Evolutionary conservation across 306 rosid species (phyloP).

Genomic region (Citrullus colocynthis): DNA sequence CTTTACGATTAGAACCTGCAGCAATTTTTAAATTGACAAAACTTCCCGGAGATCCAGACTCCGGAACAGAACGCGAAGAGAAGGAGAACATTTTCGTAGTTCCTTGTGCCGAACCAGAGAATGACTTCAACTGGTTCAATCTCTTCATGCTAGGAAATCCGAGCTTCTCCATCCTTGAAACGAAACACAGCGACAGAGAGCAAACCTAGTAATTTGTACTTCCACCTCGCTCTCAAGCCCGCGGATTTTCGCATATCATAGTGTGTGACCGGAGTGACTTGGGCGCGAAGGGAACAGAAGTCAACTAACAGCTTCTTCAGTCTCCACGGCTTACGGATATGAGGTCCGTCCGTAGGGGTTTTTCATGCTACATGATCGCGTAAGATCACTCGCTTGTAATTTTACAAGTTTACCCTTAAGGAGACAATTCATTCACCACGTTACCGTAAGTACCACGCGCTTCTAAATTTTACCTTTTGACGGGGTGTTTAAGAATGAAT

Average conservation of each 20-base stretch:
- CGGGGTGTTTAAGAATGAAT: too few species aligned
- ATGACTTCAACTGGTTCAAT: slow-evolving; percentile 72
- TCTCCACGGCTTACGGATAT: too few species aligned
- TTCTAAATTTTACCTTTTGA: too few species aligned
- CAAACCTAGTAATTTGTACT: slow-evolving; percentile 20
- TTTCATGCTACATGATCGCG: too few species aligned
- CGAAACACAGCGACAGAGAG: not conserved
- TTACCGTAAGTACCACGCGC: too few species aligned
- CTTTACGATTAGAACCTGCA: slow-evolving; percentile 44
- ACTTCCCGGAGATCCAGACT: slow-evolving; percentile 52
- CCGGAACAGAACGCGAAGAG: slow-evolving; percentile 33
- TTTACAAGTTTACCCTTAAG: too few species aligned
- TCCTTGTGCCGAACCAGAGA: slow-evolving; percentile 40
- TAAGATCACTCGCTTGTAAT: too few species aligned
- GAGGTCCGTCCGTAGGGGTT: too few species aligned
- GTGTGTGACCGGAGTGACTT: not conserved
- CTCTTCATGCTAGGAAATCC: slow-evolving; percentile 56
- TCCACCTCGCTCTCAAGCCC: slow-evolving; percentile 2
- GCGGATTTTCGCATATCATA: not conserved
- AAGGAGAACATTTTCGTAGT: slow-evolving; percentile 35
- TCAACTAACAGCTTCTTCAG: not conserved
- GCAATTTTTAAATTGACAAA: slow-evolving; percentile 73
- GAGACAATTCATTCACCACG: too few species aligned
- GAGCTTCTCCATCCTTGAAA: slow-evolving; percentile 35
- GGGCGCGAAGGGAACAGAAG: not conserved